Percentiles rank a stretch among this genome's conserved stretches.
Evolutionary conservation across 1,139 yeast species (phyloP).

Genomic region (Blastobotrys capitulatus): DNA sequence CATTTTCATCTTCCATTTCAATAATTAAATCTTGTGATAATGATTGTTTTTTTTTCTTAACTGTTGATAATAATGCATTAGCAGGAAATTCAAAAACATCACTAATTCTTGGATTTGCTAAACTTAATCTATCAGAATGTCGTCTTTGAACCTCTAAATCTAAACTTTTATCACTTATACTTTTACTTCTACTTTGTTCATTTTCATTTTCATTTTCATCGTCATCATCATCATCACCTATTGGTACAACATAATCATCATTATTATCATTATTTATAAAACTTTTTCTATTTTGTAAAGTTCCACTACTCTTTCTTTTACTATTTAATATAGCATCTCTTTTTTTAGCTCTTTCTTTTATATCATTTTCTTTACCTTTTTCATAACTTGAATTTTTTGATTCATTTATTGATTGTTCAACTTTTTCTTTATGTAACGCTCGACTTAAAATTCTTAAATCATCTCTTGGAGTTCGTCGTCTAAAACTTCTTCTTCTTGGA

Average conservation of each 20-base stretch:
- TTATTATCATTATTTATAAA: background rate
- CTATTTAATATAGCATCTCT: background rate
- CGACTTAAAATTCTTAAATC: slow-evolving; percentile 15
- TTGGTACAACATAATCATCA: slow-evolving; percentile 9
- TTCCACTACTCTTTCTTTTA: background rate
- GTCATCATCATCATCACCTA: slow-evolving; percentile 8
- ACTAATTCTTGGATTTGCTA: slow-evolving; percentile 11
- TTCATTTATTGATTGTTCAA: background rate
- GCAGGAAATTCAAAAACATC: slow-evolving; percentile 12
- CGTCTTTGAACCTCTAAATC: slow-evolving; percentile 12
- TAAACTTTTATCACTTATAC: background rate
- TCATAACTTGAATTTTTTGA: background rate
- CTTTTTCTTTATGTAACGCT: slow-evolving; percentile 14
- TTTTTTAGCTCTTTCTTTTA: background rate
- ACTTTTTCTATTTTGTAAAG: background rate
- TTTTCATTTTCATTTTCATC: slow-evolving; percentile 7
- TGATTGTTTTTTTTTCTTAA: background rate
- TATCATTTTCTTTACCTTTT: background rate
- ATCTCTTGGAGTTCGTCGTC: slow-evolving; percentile 13
- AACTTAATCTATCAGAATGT: slow-evolving; percentile 10
- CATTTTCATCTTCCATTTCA: slow-evolving; percentile 2
- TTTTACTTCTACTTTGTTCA: background rate
- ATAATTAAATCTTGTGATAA: background rate
- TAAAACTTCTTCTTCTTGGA: slow-evolving; percentile 7
- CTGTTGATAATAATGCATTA: background rate